Percentiles rank a stretch among this genome's conserved stretches.
Conservation (phyloP, 805 yeast genomes). For the Kodamaea kakaduensis region DNA sequence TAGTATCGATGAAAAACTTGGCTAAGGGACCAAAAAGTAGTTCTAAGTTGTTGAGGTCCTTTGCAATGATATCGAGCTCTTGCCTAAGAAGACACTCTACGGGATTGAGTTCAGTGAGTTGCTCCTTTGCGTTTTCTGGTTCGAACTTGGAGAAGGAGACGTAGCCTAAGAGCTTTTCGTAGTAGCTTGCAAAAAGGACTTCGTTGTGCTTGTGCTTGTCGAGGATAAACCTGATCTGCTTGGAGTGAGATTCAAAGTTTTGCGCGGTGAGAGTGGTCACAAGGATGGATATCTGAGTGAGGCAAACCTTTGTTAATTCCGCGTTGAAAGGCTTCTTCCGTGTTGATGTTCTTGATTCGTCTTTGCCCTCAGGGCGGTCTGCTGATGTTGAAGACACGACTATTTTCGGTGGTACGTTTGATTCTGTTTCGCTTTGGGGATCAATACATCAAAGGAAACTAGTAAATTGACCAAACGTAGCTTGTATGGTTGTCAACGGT, state of each 20-base stretch:
- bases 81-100: constrained; percentile 25
- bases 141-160: constrained; percentile 15
- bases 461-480: constrained; percentile 2
- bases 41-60: constrained; percentile 24
- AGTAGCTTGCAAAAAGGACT: constrained; percentile 17
- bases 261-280: constrained; percentile 40
- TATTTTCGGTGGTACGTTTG: constrained; percentile 5
- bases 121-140: constrained; percentile 7
- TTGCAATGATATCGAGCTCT: constrained; percentile 23
- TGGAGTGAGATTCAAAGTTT: constrained; percentile 36
- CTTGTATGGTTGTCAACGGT: background rate
- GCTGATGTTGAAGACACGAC: constrained; percentile 33
- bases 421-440: constrained; percentile 5
- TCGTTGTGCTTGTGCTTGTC: constrained; percentile 20
- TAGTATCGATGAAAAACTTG: constrained; percentile 13
- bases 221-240: constrained; percentile 47
- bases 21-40: constrained; percentile 19
- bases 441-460: constrained; percentile 4
- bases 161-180: constrained; percentile 16
- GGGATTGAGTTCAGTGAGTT: constrained; percentile 12
- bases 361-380: constrained; percentile 40
- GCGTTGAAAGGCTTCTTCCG: constrained; percentile 14
- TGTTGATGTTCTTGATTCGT: constrained; percentile 7
- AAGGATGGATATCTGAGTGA: constrained; percentile 53
- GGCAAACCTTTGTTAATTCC: constrained; percentile 36